Evolutionary conservation across 1,284 basidiomycete species (phyloP).

Genomic region (Microbotryum intermedium): DNA sequence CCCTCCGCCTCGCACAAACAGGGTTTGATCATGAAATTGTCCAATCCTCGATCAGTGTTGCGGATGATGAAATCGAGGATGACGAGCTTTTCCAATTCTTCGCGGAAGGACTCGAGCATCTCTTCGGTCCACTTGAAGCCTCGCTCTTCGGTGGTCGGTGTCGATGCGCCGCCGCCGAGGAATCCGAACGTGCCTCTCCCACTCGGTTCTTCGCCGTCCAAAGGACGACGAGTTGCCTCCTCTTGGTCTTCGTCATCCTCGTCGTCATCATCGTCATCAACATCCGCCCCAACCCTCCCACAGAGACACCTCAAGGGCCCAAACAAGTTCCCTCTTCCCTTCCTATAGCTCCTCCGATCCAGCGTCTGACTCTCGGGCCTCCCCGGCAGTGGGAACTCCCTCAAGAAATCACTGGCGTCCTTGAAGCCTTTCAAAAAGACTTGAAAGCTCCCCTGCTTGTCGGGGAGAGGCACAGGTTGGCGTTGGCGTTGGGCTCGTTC

Average conservation of each 20-base stretch:
- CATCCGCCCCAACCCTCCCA: slow-evolving; percentile 64
- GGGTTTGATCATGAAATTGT: slow-evolving; percentile 41
- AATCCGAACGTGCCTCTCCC: slow-evolving; percentile 45
- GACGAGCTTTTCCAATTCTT: slow-evolving; percentile 79
- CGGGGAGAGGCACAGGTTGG: slow-evolving; percentile 49
- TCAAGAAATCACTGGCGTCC: slow-evolving; percentile 81
- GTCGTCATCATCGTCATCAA: slow-evolving; percentile 58
- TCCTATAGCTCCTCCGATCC: slow-evolving; percentile 54
- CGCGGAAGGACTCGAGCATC: slow-evolving; percentile 34
- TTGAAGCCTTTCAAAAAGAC: slow-evolving; percentile 75
- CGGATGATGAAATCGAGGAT: slow-evolving; percentile 49
- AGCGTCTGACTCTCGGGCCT: slow-evolving; percentile 71
- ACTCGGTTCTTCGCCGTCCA: slow-evolving; percentile 2
- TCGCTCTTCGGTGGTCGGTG: background rate
- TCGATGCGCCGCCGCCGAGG: slow-evolving; percentile 48
- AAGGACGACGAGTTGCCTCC: slow-evolving; percentile 4
- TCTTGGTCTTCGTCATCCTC: slow-evolving; percentile 51
- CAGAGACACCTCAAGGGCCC: slow-evolving; percentile 60
- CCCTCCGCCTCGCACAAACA: slow-evolving; percentile 10
- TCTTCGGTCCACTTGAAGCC: slow-evolving; percentile 38
- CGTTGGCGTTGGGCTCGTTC: slow-evolving; percentile 53
- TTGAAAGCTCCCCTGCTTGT: slow-evolving; percentile 85
- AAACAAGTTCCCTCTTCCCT: slow-evolving; percentile 43
- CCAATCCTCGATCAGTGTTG: slow-evolving; percentile 39
- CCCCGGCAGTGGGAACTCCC: slow-evolving; percentile 78